Evolutionary conservation across 2,329 filamentous ascomycete genomes (phyloP).

Genomic region (Cladophialophora yegresii): DNA sequence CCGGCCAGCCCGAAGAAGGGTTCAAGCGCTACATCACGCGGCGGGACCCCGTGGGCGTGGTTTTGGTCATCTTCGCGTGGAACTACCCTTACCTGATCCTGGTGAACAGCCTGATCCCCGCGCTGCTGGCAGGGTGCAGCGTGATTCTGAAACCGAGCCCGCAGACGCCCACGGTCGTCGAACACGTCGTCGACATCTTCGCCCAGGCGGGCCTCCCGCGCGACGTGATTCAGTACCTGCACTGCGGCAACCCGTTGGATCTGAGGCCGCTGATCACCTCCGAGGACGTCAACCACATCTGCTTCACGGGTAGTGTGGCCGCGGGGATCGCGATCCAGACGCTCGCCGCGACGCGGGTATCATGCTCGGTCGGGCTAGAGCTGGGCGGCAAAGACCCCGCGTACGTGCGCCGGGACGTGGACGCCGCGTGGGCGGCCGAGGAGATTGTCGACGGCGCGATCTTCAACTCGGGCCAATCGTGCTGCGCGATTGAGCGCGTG

Average conservation of each 20-base stretch:
- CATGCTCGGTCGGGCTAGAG: constrained; percentile 74
- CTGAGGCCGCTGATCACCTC: constrained; percentile 79
- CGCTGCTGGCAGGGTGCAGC: constrained; percentile 84
- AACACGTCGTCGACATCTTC: constrained; percentile 78
- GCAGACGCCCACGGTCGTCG: constrained; percentile 88
- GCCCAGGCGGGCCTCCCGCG: constrained; percentile 75
- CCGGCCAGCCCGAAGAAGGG: constrained; percentile 79
- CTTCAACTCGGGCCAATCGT: constrained; percentile 98
- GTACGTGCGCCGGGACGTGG: constrained; percentile 82
- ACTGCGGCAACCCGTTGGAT: constrained; percentile 74
- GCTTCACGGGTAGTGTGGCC: constrained; percentile 91
- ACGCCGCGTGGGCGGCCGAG: constrained; percentile 85
- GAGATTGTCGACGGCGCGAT: constrained; percentile 95
- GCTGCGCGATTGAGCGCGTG: constrained; percentile 87
- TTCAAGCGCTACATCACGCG: constrained; percentile 82
- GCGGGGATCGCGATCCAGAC: constrained; percentile 83
- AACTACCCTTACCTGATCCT: constrained; percentile 96
- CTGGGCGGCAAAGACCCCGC: constrained; percentile 94
- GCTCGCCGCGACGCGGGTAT: constrained; percentile 71
- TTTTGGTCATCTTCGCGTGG: constrained; percentile 91
- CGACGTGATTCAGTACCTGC: constrained; percentile 88
- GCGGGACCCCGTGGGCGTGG: constrained; percentile 83
- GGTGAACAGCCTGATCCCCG: constrained; percentile 87
- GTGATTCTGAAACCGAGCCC: constrained; percentile 94
- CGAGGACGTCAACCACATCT: constrained; percentile 75